Conservation (phyloP, 2,329 filamentous ascomycete species). For the Plectosphaerella plurivora region DNA sequence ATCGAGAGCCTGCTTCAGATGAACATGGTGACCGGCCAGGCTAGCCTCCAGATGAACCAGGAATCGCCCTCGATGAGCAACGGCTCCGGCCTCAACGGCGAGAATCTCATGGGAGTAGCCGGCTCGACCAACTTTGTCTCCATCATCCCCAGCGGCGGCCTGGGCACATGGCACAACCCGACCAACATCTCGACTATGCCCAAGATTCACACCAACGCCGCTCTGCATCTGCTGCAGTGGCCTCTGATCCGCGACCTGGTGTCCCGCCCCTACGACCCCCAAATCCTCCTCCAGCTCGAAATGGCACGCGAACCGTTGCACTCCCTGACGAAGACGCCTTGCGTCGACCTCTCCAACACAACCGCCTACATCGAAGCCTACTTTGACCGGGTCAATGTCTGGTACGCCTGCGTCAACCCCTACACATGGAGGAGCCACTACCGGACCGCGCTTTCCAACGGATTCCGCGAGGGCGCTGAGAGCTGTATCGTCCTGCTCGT, state of each 20-base stretch:
- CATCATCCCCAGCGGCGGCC: slow-evolving; percentile 56
- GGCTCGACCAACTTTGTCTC: slow-evolving; percentile 43
- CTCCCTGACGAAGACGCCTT: slow-evolving; percentile 58
- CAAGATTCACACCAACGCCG: slow-evolving; percentile 77
- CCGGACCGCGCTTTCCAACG: slow-evolving; percentile 67
- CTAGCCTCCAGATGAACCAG: slow-evolving; percentile 48
- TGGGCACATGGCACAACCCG: slow-evolving; percentile 66
- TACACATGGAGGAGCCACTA: slow-evolving; percentile 77
- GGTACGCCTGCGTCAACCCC: slow-evolving; percentile 82
- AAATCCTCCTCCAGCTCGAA: slow-evolving; percentile 76
- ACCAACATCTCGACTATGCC: slow-evolving; percentile 81
- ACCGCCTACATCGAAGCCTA: slow-evolving; percentile 73
- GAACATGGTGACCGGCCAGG: slow-evolving; percentile 48
- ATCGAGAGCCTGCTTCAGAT: slow-evolving; percentile 78
- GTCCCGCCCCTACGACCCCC: slow-evolving; percentile 71
- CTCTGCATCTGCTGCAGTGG: slow-evolving; percentile 74
- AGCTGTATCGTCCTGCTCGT: slow-evolving; percentile 80
- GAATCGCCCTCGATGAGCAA: slow-evolving; percentile 63
- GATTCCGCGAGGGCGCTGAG: slow-evolving; percentile 74
- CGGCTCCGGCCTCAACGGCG: slow-evolving; percentile 55
- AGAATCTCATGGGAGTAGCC: slow-evolving; percentile 46
- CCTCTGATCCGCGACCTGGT: slow-evolving; percentile 76
- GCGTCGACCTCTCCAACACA: slow-evolving; percentile 70
- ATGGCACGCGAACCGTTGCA: slow-evolving; percentile 74
- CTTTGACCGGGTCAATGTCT: slow-evolving; percentile 76